Evolutionary conservation across 352 stramenopile genomes (phyloP), one percentile per base, ranked within the genome.

Genomic region (Ophiocytium majus): DNA sequence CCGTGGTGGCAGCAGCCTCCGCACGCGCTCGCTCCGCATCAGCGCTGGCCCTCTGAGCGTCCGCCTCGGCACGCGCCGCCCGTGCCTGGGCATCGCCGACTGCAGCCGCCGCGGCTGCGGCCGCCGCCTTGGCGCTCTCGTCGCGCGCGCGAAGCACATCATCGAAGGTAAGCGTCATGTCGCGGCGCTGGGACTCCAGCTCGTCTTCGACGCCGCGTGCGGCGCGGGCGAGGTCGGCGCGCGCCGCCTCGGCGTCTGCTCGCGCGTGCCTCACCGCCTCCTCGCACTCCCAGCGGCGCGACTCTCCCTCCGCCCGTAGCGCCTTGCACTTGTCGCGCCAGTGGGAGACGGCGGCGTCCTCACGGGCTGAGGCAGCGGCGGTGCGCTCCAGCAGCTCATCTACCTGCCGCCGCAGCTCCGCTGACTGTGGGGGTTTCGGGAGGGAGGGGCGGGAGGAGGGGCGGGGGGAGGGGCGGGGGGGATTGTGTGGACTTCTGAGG

Each of bases 281-380:
- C 78, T 88, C 84, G 23, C 63, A 32, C 1, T 80, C 76, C 84
- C 84, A 88, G 23, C 79, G 63, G 0, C 81, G 32, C 0, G 63
- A 49, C 31, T 88, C 84, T 57, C 35, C 66, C 0, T 86, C 84
- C 23, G 71, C 76, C 0, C 80, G 64, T 50, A 86, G 34, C 19
- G 14, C 79, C 71, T 88, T 88, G 74, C 80, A 86, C 34, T 88
- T 88, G 28, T 74, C 84, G 50, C 83, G 19, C 31, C 19, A 36
- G 71, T 57, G 50, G 5, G 37, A 0, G 19, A 17, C 50, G 37
- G 37, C 19, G n/a, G 37, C 75, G 64, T 76, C 64, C 64, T 76
- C 64, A 17, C 64, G 64, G 5, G 64, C 64, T 5, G 31, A 5
- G 31, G 64, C 64, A 10, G 64, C 64, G 31, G 64, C 64, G 31